A percentile compares a stretch with the other conserved stretches of the same genome.
phyloP scores from a whole-genome alignment of 768 basidiomycete species.

The Pleurotus tuoliensis region DNA sequence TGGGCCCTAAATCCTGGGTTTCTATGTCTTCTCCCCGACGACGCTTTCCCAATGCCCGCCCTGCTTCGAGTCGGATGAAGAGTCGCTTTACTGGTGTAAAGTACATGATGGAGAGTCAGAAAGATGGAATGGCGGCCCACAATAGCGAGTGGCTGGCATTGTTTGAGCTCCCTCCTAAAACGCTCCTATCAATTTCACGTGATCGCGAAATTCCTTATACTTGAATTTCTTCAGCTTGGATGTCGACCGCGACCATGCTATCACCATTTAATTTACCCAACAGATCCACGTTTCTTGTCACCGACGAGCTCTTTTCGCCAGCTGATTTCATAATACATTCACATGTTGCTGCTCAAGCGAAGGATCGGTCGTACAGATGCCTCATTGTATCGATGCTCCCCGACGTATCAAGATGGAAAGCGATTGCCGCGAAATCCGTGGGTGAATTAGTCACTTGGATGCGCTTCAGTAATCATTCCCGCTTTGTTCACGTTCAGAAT shows the following conservation, averaged over 20 bases:
- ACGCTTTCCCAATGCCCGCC: not conserved
- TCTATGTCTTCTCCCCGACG: not conserved
- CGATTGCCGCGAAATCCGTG: conserved; percentile 62
- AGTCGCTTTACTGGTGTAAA: not conserved
- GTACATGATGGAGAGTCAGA: too few relatives aligned
- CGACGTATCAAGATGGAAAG: conserved; percentile 55
- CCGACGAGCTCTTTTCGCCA: conserved; percentile 67
- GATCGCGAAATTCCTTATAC: not conserved
- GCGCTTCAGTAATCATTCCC: not conserved
- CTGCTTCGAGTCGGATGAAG: not conserved
- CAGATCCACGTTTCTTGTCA: conserved; percentile 54
- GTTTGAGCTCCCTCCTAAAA: too few relatives aligned
- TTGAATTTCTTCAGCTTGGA: not conserved
- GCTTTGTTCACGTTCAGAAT: conserved; percentile 23
- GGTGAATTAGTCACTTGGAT: conserved; percentile 17
- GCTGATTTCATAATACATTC: conserved; percentile 71
- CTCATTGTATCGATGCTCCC: conserved; percentile 59
- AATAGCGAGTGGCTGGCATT: too few relatives aligned
- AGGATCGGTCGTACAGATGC: conserved; percentile 32
- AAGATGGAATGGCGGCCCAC: too few relatives aligned
- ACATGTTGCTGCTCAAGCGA: conserved; percentile 48
- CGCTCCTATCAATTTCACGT: too few relatives aligned
- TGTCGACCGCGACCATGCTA: conserved; percentile 30
- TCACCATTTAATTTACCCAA: conserved; percentile 50
- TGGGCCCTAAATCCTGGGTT: not conserved